Evolutionary conservation across 352 stramenopile genomes (phyloP), one percentile per base, ranked within the genome.

Genomic region (Phytophthora aleatoria): DNA sequence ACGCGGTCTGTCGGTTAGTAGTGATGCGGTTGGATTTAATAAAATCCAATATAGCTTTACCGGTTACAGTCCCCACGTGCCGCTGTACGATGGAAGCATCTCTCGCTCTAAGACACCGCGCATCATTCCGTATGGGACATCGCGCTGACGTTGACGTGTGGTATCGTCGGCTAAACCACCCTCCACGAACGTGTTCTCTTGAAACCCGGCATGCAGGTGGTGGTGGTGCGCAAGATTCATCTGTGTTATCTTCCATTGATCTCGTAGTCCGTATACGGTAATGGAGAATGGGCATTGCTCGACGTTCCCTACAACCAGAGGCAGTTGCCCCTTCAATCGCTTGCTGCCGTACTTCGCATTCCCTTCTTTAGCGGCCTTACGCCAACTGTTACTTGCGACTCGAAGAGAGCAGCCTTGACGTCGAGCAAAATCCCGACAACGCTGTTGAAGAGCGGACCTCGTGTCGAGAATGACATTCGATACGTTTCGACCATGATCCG

Each of bases 231-330:
- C 33, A 1, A 62, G 4, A 42, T 6, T 12, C 35, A 55, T 55
- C 20, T 55, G 7, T 9, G 33, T 62, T 26, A 62, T 35, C 31
- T 62, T 55, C 44, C 55, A 61, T 8, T 55, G 5, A 28, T 55
- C 45, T 1, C 55, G 45, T 33, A 62, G 1, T 7, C 44, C 44
- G n/a, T 62, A 62, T 1, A 62, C 26, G 6, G 13, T 50, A 3
- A 54, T 30, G 16, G 36, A 42, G 5, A 55, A 50, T 27, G 55
- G 55, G 35, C 55, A 56, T 4, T 28, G 13, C 1, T 9, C 30
- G 2, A 11, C 24, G n/a, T 3, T 55, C 1, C 33, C 24, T 9
- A 26, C 24, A 35, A 50, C 20, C 6, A 55, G 27, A 15, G 16
- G 33, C 15, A 50, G 35, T 26, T 55, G 55, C 0, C 20, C 45